phyloP scores from a whole-genome alignment of 1,284 basidiomycete genomes.

The Schizopora paradoxa region DNA sequence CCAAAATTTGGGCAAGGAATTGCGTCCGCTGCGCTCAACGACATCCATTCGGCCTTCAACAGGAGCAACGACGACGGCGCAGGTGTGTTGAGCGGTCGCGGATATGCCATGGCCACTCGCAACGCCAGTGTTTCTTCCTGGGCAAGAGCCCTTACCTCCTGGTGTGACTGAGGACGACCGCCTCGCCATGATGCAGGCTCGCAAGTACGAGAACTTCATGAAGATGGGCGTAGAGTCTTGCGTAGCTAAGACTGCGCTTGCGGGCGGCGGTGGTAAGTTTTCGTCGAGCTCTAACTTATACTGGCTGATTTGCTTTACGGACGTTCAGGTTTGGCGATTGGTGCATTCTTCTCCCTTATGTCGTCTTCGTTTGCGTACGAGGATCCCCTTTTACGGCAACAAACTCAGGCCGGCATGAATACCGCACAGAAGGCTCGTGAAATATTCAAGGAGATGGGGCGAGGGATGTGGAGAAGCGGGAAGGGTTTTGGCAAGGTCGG shows the following conservation, averaged over 20 bases:
- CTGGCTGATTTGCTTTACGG: conserved; percentile 14
- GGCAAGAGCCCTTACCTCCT: conserved; percentile 76
- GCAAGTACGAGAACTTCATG: conserved; percentile 73
- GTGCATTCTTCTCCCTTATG: conserved; percentile 96
- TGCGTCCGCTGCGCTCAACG: too few species aligned
- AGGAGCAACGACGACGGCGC: too few species aligned
- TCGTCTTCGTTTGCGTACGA: conserved; percentile 93
- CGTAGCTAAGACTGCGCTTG: conserved; percentile 72
- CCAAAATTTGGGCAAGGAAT: too few species aligned
- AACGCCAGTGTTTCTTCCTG: conserved; percentile 48
- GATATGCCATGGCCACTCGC: conserved; percentile 31
- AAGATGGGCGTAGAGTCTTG: conserved; percentile 78
- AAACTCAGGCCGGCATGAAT: conserved; percentile 52
- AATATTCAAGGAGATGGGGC: conserved; percentile 93
- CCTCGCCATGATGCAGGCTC: conserved; percentile 57
- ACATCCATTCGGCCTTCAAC: too few species aligned
- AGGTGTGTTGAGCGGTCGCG: conserved; percentile 6
- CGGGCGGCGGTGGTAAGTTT: conserved; percentile 72
- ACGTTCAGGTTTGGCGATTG: conserved; percentile 76
- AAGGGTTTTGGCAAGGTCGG: conserved; percentile 96
- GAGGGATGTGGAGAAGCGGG: conserved; percentile 85
- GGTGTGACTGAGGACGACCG: conserved; percentile 81
- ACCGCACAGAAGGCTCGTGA: conserved; percentile 76
- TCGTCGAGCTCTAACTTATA: neutral
- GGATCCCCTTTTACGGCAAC: conserved; percentile 79